Evolutionary conservation across 1,284 basidiomycete species (phyloP), one percentile per base, ranked within the genome.

Genomic region (Boletus mariae): DNA sequence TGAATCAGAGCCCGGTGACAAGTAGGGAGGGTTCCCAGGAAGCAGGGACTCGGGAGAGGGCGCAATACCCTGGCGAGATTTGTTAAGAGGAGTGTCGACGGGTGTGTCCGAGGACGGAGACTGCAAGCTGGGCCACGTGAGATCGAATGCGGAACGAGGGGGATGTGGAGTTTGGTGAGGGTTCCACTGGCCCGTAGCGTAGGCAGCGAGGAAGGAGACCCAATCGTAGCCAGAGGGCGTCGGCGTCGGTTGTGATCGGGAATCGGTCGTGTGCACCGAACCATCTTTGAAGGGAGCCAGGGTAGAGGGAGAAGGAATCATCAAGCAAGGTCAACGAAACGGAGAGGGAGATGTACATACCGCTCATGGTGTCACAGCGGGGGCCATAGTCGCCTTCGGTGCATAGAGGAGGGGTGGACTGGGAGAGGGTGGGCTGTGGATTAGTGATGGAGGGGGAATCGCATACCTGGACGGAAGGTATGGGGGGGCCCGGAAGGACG

Each of bases 161-260:
- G 79, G 84, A 59, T 80, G 80, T 1, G 91, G 91, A 0, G 83
- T 87, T 51, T 78, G 78, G 59, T 85, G 82, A 1, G 92, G 90
- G 65, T 92, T 89, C 86, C 92, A 94, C 55, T 83, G 77, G 11
- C 91, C 91, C 28, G 78, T 68, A 0, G 89, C 83, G 66, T 94
- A 93, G 0, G 87, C 84, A 38, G 77, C 72, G 53, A 90, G 80
- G 67, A 93, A 93, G 0, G 83, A 82, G 17, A 78, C 76, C 91
- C 91, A 93, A 63, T 89, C 85, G 60, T 80, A 80, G 46, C 80
- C 80, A 11, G 71, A 66, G 38, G 69, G 64, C n/a, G 53, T 41
- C 2, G 44, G 26, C 35, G 54, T 40, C 2, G 44, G 25, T 40
- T 67, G 66, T 32, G 55, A 57, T 54, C 57, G 47, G 12, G 53